A percentile compares a stretch with the other conserved stretches of the same genome.
Conservation (phyloP, 2,329 filamentous ascomycete genomes). For the Diaporthe longicolla region DNA sequence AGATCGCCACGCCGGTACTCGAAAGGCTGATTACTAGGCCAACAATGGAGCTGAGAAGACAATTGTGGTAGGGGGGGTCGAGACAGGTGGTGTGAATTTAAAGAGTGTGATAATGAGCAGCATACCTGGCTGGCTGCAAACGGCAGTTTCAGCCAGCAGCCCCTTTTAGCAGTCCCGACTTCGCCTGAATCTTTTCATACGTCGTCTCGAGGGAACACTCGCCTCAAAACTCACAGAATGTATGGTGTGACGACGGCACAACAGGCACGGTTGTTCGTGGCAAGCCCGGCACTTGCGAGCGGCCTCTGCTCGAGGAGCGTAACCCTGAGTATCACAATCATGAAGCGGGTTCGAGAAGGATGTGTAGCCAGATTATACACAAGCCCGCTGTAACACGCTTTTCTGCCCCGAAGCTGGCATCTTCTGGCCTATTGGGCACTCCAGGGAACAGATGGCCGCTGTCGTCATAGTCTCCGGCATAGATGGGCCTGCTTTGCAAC, state of each 20-base stretch:
- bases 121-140: not conserved
- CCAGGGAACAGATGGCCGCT: not conserved
- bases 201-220: too few relatives aligned
- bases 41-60: too few relatives aligned
- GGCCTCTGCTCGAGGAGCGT: not conserved
- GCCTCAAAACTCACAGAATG: not conserved
- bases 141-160: not conserved
- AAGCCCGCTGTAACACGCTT: not conserved
- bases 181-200: not conserved
- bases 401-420: not conserved
- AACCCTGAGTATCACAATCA: not conserved
- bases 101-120: not conserved
- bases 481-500: not conserved
- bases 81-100: not conserved
- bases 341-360: not conserved
- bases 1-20: too few relatives aligned
- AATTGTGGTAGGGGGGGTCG: too few relatives aligned
- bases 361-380: not conserved
- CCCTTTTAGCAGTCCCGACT: not conserved
- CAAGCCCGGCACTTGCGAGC: constrained; percentile 14
- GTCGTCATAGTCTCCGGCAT: not conserved
- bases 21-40: too few relatives aligned
- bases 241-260: not conserved
- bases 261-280: constrained; percentile 7
- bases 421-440: not conserved